Conservation (phyloP, 2,329 filamentous ascomycete genomes). For the Aspergillus phoenicis region DNA sequence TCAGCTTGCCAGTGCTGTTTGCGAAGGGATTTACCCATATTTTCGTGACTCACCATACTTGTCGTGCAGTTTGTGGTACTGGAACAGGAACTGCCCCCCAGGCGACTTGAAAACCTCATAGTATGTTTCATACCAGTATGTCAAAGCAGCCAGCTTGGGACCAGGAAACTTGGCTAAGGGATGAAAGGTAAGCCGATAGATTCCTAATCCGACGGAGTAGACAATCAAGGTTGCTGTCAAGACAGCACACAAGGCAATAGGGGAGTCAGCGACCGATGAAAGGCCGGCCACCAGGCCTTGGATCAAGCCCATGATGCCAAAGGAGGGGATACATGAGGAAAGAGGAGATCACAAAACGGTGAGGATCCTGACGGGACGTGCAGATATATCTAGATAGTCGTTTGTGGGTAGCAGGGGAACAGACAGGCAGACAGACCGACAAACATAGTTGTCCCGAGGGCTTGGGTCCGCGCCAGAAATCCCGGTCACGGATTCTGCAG, state of each 20-base stretch:
- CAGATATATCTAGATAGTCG: not conserved
- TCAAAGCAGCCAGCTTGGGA: conserved; percentile 18
- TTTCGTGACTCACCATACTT: conserved; percentile 12
- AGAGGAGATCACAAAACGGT: not conserved
- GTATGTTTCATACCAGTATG: conserved; percentile 20
- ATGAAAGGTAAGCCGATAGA: conserved; percentile 18
- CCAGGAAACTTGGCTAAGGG: conserved; percentile 19
- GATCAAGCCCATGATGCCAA: not conserved
- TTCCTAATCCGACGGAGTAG: conserved; percentile 6
- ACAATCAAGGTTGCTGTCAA: not conserved
- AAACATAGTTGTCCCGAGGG: not conserved
- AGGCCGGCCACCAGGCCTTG: not conserved
- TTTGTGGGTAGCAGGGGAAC: not conserved
- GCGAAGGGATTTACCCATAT: not conserved
- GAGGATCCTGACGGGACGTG: not conserved
- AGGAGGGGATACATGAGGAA: not conserved
- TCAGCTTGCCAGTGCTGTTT: not conserved
- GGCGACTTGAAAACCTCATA: conserved; percentile 18
- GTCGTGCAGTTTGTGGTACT: conserved; percentile 19
- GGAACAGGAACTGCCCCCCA: conserved; percentile 19
- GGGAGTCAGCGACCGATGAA: not conserved
- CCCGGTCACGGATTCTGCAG: not conserved
- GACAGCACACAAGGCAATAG: not conserved
- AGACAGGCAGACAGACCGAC: not conserved
- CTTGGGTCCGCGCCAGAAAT: conserved; percentile 2